A percentile compares a stretch with the other conserved stretches of the same genome.
Evolutionary conservation across 345 rosid species (phyloP).

Genomic region (Hirschfeldia incana): DNA sequence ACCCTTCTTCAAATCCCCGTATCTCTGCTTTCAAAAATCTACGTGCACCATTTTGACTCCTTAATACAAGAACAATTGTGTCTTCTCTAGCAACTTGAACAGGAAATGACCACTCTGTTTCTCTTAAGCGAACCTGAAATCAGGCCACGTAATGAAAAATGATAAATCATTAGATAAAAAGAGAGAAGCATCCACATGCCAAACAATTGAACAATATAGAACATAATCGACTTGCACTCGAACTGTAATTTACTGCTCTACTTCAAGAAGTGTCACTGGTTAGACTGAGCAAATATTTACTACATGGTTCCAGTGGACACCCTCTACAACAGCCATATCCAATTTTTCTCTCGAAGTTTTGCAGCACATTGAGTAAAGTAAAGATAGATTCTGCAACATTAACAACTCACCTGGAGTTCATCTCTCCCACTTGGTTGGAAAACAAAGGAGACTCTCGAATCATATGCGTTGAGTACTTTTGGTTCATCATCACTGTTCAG

Average conservation of each 20-base stretch:
- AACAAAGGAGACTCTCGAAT: conserved; percentile 75
- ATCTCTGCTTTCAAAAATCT: conserved; percentile 72
- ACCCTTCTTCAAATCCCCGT: conserved; percentile 98
- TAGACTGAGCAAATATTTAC: conserved; percentile 7
- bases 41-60: conserved; percentile 54
- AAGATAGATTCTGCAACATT: conserved; percentile 5
- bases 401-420: conserved; percentile 75
- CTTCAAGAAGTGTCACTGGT: conserved; percentile 15
- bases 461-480: conserved; percentile 73
- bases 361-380: conserved; percentile 16
- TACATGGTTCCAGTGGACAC: conserved; percentile 19
- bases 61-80: conserved; percentile 78
- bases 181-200: neutral
- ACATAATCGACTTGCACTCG: neutral
- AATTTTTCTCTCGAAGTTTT: neutral
- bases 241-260: conserved; percentile 18
- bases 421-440: conserved; percentile 58
- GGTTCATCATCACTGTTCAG: conserved; percentile 74
- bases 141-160: conserved; percentile 19
- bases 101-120: conserved; percentile 93
- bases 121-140: conserved; percentile 69
- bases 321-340: neutral
- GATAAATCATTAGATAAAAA: neutral
- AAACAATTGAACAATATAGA: conserved; percentile 20
- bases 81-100: conserved; percentile 82